Conservation (phyloP, 768 basidiomycete species). For the Hirschioporus abietinus region DNA sequence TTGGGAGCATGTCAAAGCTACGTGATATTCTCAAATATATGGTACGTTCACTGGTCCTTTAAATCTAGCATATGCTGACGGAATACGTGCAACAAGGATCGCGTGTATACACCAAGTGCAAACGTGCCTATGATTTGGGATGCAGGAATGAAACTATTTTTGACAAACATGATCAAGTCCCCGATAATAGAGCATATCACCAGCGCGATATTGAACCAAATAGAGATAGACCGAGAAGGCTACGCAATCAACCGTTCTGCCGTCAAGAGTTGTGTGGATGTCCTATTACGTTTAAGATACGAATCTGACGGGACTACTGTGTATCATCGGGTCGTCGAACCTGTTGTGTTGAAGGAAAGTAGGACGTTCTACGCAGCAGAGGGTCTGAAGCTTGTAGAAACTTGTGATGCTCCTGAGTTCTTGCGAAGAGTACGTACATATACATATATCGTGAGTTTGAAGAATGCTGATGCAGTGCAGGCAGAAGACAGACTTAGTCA, state of each 20-base stretch:
- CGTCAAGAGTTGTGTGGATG: conserved; percentile 83
- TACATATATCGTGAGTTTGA: background rate
- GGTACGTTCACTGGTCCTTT: conserved; percentile 43
- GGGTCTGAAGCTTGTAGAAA: conserved; percentile 60
- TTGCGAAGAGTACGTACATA: conserved; percentile 58
- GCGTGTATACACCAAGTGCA: conserved; percentile 74
- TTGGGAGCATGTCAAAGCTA: conserved; percentile 79
- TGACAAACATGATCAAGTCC: conserved; percentile 69
- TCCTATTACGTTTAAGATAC: conserved; percentile 65
- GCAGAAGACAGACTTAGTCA: conserved; percentile 75
- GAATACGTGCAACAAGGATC: conserved; percentile 56
- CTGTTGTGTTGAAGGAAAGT: conserved; percentile 71
- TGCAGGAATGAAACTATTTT: conserved; percentile 77
- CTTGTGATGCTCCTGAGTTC: conserved; percentile 79
- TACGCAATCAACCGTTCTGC: conserved; percentile 88
- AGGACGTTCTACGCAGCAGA: conserved; percentile 75
- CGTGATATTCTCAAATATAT: conserved; percentile 93
- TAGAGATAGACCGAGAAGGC: conserved; percentile 89
- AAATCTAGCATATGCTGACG: background rate
- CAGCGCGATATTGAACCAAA: conserved; percentile 76
- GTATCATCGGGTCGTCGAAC: conserved; percentile 84
- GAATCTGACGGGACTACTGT: conserved; percentile 48
- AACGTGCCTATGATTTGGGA: conserved; percentile 76
- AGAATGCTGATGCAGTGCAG: conserved; percentile 34
- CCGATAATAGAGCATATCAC: conserved; percentile 83